Base-by-base conservation (phyloP, 139 green algal species). In the Chara braunii region DNA sequence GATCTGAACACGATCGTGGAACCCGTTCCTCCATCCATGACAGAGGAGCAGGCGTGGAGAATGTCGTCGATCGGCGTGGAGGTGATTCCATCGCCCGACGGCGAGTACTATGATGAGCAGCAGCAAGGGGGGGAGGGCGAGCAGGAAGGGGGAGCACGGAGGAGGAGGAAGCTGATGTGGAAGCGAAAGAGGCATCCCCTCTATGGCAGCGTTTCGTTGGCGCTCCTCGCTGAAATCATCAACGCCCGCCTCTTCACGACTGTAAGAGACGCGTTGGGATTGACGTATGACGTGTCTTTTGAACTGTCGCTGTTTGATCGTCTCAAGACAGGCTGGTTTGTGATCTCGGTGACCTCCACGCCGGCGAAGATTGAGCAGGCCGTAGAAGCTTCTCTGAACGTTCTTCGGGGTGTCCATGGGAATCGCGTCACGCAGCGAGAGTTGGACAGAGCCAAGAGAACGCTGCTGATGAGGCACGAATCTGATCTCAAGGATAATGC, bases 221-320 rank as follows among this genome's bases (percentile, higher is more conserved):
- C 78, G 61, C 79, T 96, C 35, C 78, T 95, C 23, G 83, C 81
- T 0, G 90, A 97, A 85, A 86, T 98, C 58, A 88, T 97, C 56
- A 98, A 98, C 80, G 83, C 72, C 51, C 58, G 67, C 35, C 42
- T 75, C 28, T 76, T 79, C 43, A 76, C 71, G 2, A 75, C 60
- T 45, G 85, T 93, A 50, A 79, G 93, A 2, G 93, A 99, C 80
- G 83, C 87, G 0, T 80, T 98, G 55, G 90, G 90, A 9, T 83
- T 99, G 42, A 99, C 93, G 0, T 99, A 99, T 60, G 93, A 99
- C 61, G 93, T 97, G 11, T 91, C 84, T 7, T 97, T 99, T 59
- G 89, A 97, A 81, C 68, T 95, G 22, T 63, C 36, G 6, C 58
- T 89, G 29, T 87, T 89, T 61, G 85, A 94, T 62, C 79, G 83